Evolutionary conservation across 2,329 filamentous ascomycete genomes (phyloP).

Genomic region (Lachnum nothofagi): DNA sequence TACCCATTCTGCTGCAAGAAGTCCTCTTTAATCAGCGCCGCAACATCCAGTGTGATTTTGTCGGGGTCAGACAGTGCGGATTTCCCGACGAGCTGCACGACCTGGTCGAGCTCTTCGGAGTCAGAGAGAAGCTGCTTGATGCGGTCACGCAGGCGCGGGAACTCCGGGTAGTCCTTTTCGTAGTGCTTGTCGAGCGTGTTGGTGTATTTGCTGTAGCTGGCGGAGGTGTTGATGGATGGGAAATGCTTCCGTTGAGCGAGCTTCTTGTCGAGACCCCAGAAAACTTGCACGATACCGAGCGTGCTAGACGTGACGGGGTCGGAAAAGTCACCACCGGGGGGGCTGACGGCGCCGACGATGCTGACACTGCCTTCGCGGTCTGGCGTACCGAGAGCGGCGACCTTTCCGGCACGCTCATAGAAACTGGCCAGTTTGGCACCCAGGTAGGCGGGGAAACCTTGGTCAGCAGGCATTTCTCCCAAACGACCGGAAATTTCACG

Average conservation of each 20-base stretch:
- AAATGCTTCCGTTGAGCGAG: slow-evolving; percentile 98
- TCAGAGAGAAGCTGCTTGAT: slow-evolving; percentile 91
- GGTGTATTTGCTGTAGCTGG: slow-evolving; percentile 97
- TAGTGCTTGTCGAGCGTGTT: slow-evolving; percentile 86
- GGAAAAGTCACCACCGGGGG: slow-evolving; percentile 97
- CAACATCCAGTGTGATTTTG: slow-evolving; percentile 96
- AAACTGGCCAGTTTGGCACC: slow-evolving; percentile 96
- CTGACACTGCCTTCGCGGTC: slow-evolving; percentile 88
- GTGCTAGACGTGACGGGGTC: slow-evolving; percentile 94
- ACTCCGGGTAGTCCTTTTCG: slow-evolving; percentile 87
- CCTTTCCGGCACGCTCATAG: slow-evolving; percentile 95
- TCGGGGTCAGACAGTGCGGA: slow-evolving; percentile 91
- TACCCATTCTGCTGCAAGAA: slow-evolving; percentile 99
- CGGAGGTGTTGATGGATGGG: slow-evolving; percentile 91
- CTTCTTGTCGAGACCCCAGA: slow-evolving; percentile 99
- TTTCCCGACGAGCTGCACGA: slow-evolving; percentile 97
- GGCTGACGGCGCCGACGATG: slow-evolving; percentile 95
- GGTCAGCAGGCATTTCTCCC: slow-evolving; percentile 98
- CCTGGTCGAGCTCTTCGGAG: slow-evolving; percentile 95
- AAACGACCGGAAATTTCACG: slow-evolving; percentile 98
- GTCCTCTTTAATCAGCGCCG: slow-evolving; percentile 90
- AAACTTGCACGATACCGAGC: slow-evolving; percentile 95
- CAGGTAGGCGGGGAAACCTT: slow-evolving; percentile 97
- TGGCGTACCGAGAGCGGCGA: slow-evolving; percentile 79
- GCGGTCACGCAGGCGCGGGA: slow-evolving; percentile 85